Evolutionary conservation across 2,329 filamentous ascomycete species (phyloP), one percentile per base, ranked within the genome.

Genomic region (Lasiodiplodia theobromae): DNA sequence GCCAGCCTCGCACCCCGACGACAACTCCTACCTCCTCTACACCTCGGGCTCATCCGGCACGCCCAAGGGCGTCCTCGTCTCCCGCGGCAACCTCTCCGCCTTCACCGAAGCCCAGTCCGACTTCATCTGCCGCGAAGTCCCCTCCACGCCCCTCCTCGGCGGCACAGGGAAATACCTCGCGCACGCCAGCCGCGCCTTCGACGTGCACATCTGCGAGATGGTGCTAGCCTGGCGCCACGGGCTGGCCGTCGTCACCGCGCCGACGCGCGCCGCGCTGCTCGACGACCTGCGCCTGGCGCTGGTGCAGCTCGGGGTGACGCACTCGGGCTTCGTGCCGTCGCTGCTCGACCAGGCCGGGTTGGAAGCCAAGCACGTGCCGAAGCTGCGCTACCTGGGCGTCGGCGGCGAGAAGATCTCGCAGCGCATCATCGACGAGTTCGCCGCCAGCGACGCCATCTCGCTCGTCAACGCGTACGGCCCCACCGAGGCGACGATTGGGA

Each of bases 31-130:
- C 89, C 85, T 99, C 69, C 91, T 99, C 68, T 99, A 99, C 85
- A 99, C 96, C 1, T 98, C 95, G 44, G 96, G 96, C 49, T 98
- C 95, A 0, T 99, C 96, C 6, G 96, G 96, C 71, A 98, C 98
- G 87, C 96, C 96, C 73, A 99, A 99, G 89, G 96, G 96, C 82
- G 92, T 99, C 67, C 92, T 98, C 97, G 77, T 97, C 97, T 77
- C 94, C 94, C 4, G 91, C 93, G 3, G 93, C 94, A 0, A 97
- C 94, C 0, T 97, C 5, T 53, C 51, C 3, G 51, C 51, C 60
- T 87, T 97, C 74, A 91, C 89, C 21, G 51, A 53, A 6, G 51
- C 51, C 1, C 21, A 25, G 23, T 53, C 51, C 2, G 51, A 53
- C 23, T 25, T 53, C 8, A 14, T 53, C 21, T 23, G n/a, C 21